These are phyloP conservation scores for Kazachstania martiniae DNA, from an alignment of 805 yeast species.

Conservation along the genomic window DNA sequence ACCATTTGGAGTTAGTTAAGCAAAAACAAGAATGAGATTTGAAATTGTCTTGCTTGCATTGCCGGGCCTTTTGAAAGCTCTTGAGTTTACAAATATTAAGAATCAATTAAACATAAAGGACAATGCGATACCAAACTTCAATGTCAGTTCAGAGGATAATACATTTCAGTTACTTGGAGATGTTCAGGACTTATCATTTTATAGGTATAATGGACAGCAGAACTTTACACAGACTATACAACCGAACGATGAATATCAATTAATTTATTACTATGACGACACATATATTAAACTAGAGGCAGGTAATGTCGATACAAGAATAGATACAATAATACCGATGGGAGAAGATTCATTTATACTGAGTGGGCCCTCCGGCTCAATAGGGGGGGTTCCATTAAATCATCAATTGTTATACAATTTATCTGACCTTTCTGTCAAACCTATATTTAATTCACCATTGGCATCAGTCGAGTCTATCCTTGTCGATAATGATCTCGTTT, in stretches of 20 bases:
- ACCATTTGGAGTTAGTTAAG: no score
- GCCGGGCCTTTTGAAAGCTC: slow-evolving; percentile 2
- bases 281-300: slow-evolving; percentile 15
- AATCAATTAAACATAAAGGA: slow-evolving; percentile 5
- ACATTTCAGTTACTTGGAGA: slow-evolving; percentile 16
- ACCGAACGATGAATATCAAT: slow-evolving; percentile 6
- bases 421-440: slow-evolving; percentile 17
- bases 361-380: slow-evolving; percentile 24
- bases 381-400: slow-evolving; percentile 17
- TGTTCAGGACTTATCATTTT: slow-evolving; percentile 14
- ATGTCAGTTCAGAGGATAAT: slow-evolving; percentile 1
- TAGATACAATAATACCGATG: slow-evolving; percentile 21
- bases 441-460: slow-evolving; percentile 17
- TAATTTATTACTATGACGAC: slow-evolving; percentile 21
- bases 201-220: slow-evolving; percentile 23
- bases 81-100: slow-evolving; percentile 14
- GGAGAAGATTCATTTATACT: slow-evolving; percentile 27
- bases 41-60: no score
- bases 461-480: slow-evolving; percentile 33
- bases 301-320: slow-evolving; percentile 7
- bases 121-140: background rate
- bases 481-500: slow-evolving; percentile 44
- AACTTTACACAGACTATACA: slow-evolving; percentile 18
- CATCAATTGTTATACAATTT: slow-evolving; percentile 28
- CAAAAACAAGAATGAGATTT: no score